These are phyloP conservation scores for Panaeolus cyanescens DNA, from an alignment of 768 basidiomycete species.

Conservation along the genomic window DNA sequence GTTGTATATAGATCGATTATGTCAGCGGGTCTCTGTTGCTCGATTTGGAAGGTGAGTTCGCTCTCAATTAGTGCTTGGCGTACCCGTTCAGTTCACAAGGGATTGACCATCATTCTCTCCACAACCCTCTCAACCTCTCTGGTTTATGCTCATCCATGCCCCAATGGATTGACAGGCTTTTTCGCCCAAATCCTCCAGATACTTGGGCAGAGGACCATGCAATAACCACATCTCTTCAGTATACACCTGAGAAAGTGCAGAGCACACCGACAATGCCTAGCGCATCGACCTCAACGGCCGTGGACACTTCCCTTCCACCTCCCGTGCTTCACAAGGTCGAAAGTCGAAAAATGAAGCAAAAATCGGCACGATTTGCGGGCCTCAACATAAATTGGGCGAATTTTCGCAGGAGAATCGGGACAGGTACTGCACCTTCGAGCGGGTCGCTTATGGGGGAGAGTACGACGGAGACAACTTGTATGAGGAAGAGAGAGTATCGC, in stretches of 20 bases:
- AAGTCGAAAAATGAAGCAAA: slow-evolving; percentile 32
- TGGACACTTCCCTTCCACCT: slow-evolving; percentile 37
- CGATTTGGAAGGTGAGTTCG: background rate
- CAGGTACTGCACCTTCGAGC: slow-evolving; percentile 56
- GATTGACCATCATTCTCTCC: slow-evolving; percentile 8
- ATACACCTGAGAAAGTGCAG: background rate
- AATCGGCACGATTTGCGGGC: slow-evolving; percentile 35
- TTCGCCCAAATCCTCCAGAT: slow-evolving; percentile 7
- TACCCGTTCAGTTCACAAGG: slow-evolving; percentile 16
- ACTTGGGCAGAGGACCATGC: slow-evolving; percentile 17
- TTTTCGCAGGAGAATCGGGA: slow-evolving; percentile 56
- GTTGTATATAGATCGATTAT: background rate
- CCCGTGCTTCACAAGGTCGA: slow-evolving; percentile 38
- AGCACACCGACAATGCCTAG: slow-evolving; percentile 16
- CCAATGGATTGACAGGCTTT: slow-evolving; percentile 21
- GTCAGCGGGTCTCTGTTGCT: background rate
- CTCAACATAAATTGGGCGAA: slow-evolving; percentile 48
- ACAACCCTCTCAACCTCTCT: background rate
- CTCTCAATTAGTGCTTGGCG: slow-evolving; percentile 1
- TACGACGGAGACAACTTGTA: slow-evolving; percentile 38
- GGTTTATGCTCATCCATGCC: slow-evolving; percentile 16
- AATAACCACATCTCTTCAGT: background rate
- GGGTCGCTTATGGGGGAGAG: slow-evolving; percentile 55
- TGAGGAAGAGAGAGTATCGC: slow-evolving; percentile 19
- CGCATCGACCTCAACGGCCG: slow-evolving; percentile 26